Evolutionary conservation across 345 rosid genomes (phyloP), one percentile per base, ranked within the genome.

Genomic region (Orychophragmus violaceus): DNA sequence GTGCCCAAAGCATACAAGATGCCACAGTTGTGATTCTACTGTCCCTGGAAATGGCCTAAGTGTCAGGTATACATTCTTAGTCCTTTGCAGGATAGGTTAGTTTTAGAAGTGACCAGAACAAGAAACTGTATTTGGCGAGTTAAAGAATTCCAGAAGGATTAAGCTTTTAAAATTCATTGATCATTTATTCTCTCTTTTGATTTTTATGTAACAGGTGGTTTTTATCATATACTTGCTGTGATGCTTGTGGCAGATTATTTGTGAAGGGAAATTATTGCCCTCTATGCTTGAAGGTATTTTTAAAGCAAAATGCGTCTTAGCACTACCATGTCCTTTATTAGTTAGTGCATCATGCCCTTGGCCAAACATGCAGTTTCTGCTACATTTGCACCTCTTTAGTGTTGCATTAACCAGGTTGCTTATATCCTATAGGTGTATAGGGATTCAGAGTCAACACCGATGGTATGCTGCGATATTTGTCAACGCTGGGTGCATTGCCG

Each of bases 401-500:
- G 55, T 73, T 50, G 49, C 53, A 21, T 50, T 18, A 50, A 50
- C 14, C 30, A 58, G 4, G 28, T 30, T 49, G 13, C 25, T 24
- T 66, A 52, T 66, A 33, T 35, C 16, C 13, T 54, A 61, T 78
- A 91, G 99, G 99, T 94, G 56, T 94, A 94, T 69, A 83, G 97
- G 81, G 99, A 94, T 75, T 94, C 99, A n/a, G 99, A 94, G 78
- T 83, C 96, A 41, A 94, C 99, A 25, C 99, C 99, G 8, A 94
- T 94, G 99, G 97, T 94, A 48, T 94, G 99, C 83, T 94, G 99
- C 73, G 99, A 94, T 83, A 77, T 84, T 71, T 94, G 97, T 80
- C 99, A 88, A 82, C 96, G 96, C 30, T 94, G 99, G 99, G 97
- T 94, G 82, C 99, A 94, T 76, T 90, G 97, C 80, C 85, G 83